A percentile compares a stretch with the other conserved stretches of the same genome.
Conservation (phyloP, 2,329 filamentous ascomycete genomes). For the Trichoderma harzianum region DNA sequence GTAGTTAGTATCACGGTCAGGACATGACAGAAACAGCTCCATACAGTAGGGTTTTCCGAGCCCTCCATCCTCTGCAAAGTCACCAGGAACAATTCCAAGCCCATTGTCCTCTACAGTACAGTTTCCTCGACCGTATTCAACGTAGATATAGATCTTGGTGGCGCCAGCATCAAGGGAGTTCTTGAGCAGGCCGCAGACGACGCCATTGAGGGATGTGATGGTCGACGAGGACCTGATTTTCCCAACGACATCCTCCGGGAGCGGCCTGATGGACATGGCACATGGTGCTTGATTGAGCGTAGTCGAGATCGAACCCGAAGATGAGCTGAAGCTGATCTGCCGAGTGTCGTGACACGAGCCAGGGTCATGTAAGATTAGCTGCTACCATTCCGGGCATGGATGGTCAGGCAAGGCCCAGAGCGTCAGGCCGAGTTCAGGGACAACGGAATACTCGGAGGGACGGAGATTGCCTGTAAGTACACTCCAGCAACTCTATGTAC, state of each 20-base stretch:
- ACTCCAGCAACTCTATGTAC: background rate
- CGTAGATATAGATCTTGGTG: slow-evolving; percentile 61
- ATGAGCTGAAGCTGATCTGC: background rate
- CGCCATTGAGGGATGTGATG: slow-evolving; percentile 70
- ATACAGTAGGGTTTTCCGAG: slow-evolving; percentile 71
- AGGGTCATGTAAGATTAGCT: slow-evolving; percentile 4
- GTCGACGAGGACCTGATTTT: slow-evolving; percentile 83
- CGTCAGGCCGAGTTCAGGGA: slow-evolving; percentile 1
- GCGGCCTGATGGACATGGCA: slow-evolving; percentile 61
- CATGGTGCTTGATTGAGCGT: slow-evolving; percentile 21
- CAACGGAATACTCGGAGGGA: background rate
- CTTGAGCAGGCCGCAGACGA: slow-evolving; percentile 68
- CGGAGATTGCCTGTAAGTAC: too few species aligned
- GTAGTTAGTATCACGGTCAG: slow-evolving; percentile 14
- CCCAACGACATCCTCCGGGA: slow-evolving; percentile 68
- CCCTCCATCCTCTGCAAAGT: slow-evolving; percentile 69
- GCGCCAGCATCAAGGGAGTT: slow-evolving; percentile 84
- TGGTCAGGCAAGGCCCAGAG: background rate
- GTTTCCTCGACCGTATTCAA: slow-evolving; percentile 73
- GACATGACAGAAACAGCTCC: slow-evolving; percentile 28
- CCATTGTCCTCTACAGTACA: slow-evolving; percentile 86
- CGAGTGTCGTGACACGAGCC: slow-evolving; percentile 5
- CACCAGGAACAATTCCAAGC: slow-evolving; percentile 65
- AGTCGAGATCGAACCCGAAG: background rate
- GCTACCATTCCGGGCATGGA: slow-evolving; percentile 1